Evolutionary conservation across 164 flowering plant genomes (phyloP).

Genomic region (Dillenia turbinata): DNA sequence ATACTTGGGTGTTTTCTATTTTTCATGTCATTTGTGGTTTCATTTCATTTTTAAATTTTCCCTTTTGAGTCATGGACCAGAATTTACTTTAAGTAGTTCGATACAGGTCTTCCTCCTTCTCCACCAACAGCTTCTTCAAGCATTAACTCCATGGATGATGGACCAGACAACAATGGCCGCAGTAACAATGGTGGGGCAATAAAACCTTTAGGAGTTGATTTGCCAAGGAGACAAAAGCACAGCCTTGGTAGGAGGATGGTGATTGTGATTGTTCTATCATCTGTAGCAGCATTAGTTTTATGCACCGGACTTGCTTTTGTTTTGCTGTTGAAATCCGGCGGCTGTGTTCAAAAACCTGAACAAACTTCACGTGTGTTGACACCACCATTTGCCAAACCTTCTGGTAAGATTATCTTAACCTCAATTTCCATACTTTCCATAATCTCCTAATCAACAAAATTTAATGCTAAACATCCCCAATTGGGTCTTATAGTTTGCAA

Average conservation of each 20-base stretch:
- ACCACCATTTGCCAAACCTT: slow-evolving; percentile 36
- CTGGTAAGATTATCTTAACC: slow-evolving; percentile 33
- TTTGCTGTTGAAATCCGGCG: slow-evolving; percentile 32
- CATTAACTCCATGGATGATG: slow-evolving; percentile 28
- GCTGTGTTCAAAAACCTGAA: slow-evolving; percentile 12
- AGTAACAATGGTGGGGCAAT: slow-evolving; percentile 40
- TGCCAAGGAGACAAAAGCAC: slow-evolving; percentile 33
- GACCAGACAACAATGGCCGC: slow-evolving; percentile 37
- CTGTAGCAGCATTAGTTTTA: slow-evolving; percentile 38
- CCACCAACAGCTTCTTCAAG: slow-evolving; percentile 29
- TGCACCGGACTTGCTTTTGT: slow-evolving; percentile 44
- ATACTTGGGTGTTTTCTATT: too few species aligned
- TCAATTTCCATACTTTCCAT: too few species aligned
- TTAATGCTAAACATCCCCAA: too few species aligned
- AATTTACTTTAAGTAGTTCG: background rate
- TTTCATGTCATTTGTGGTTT: background rate
- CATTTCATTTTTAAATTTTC: background rate
- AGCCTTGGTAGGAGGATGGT: slow-evolving; percentile 46
- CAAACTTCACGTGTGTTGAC: slow-evolving; percentile 22
- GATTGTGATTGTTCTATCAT: slow-evolving; percentile 66
- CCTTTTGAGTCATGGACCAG: background rate
- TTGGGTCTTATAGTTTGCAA: too few species aligned
- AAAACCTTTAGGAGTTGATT: slow-evolving; percentile 84
- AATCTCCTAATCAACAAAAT: too few species aligned
- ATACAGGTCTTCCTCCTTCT: slow-evolving; percentile 62